phyloP scores from a whole-genome alignment of 108 stramenopile genomes.

The Epithemia pelagica region DNA sequence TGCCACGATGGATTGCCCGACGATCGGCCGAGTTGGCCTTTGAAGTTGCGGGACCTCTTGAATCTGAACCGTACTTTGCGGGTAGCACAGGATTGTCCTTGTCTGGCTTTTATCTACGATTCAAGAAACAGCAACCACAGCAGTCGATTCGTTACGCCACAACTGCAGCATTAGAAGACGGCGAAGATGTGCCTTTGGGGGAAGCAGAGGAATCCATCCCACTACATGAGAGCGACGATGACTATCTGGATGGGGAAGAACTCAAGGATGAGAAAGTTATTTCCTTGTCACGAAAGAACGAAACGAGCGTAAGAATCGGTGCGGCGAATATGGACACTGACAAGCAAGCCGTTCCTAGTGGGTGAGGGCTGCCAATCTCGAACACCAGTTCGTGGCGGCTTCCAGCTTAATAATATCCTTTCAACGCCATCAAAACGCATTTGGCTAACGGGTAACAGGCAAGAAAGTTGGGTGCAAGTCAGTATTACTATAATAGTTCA shows the following conservation, averaged over 20 bases:
- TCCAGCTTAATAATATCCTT: no score
- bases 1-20: constrained; percentile 25
- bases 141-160: background rate
- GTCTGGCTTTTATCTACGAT: constrained; percentile 56
- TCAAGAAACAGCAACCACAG: background rate
- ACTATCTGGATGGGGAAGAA: no score
- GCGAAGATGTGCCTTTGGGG: background rate
- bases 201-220: background rate
- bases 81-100: constrained; percentile 39
- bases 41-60: constrained; percentile 44
- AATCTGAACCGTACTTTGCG: constrained; percentile 46
- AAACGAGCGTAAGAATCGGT: no score
- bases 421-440: no score
- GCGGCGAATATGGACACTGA: no score
- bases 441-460: no score
- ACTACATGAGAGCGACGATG: background rate
- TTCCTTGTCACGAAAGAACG: background rate
- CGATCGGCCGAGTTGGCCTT: constrained; percentile 48
- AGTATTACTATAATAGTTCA: background rate
- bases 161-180: background rate
- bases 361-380: no score
- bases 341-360: no score
- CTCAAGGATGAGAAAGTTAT: background rate
- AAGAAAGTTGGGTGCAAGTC: no score
- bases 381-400: no score